Conservation (phyloP, 768 basidiomycete genomes). For the Mycena haematopus region DNA sequence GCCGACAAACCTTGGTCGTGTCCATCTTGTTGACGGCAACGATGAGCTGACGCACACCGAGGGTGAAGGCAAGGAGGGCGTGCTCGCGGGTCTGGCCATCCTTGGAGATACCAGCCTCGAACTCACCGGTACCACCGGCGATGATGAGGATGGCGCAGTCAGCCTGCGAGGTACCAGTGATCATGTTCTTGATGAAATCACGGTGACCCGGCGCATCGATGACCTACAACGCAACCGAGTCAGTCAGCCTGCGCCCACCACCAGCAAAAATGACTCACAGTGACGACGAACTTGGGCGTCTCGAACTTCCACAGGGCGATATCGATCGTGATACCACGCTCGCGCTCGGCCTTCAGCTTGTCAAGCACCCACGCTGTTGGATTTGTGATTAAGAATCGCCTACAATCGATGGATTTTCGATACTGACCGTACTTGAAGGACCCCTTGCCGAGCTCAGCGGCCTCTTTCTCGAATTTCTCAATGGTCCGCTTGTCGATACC, state of each 20-base stretch:
- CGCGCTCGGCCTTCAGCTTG: slow-evolving; percentile 99
- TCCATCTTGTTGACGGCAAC: slow-evolving; percentile 99
- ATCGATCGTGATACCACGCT: slow-evolving; percentile 99
- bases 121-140: slow-evolving; percentile 98
- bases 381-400: slow-evolving; percentile 36
- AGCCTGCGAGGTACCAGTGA: slow-evolving; percentile 99
- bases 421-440: slow-evolving; percentile 94
- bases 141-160: slow-evolving; percentile 99
- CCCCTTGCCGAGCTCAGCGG: slow-evolving; percentile 99
- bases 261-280: slow-evolving; percentile 56
- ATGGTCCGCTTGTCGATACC: slow-evolving; percentile 99
- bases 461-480: slow-evolving; percentile 99
- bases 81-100: slow-evolving; percentile 99
- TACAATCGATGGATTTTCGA: slow-evolving; percentile 23
- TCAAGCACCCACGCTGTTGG: slow-evolving; percentile 96
- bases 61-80: slow-evolving; percentile 99
- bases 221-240: slow-evolving; percentile 72
- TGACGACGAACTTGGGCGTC: slow-evolving; percentile 95
- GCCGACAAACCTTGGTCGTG: slow-evolving; percentile 82
- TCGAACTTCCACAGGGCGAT: slow-evolving; percentile 99
- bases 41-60: slow-evolving; percentile 99
- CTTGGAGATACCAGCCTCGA: slow-evolving; percentile 99
- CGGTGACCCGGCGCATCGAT: slow-evolving; percentile 99
- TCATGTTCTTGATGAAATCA: slow-evolving; percentile 99
- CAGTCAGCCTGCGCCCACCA: slow-evolving; percentile 21